A percentile compares a stretch with the other conserved stretches of the same genome.
These are phyloP conservation scores for Leishmania arabica DNA, from an alignment of 208 protist genomes.

Conservation along the genomic window DNA sequence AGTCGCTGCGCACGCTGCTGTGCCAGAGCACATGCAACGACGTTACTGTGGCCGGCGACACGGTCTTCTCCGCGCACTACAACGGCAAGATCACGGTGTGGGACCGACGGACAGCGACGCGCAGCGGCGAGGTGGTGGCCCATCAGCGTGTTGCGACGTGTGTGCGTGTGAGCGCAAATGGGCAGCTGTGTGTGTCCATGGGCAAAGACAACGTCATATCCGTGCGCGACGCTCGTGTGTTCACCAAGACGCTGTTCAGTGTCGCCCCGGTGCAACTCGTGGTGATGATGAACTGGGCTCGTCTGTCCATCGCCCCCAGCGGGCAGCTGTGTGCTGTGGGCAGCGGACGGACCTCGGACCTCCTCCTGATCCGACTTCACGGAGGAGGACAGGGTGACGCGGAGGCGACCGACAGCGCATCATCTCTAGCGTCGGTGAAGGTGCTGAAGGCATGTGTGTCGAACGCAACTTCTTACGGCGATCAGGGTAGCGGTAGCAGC, in stretches of 20 bases:
- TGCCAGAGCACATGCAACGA: slow-evolving; percentile 70
- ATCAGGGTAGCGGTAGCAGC: slow-evolving; percentile 6
- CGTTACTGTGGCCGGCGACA: slow-evolving; percentile 47
- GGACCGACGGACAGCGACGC: slow-evolving; percentile 48
- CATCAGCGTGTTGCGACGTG: slow-evolving; percentile 63
- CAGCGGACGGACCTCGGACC: slow-evolving; percentile 28
- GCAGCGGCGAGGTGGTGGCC: slow-evolving; percentile 33
- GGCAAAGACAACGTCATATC: slow-evolving; percentile 58
- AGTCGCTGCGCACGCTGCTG: slow-evolving; percentile 52
- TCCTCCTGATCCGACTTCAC: slow-evolving; percentile 25
- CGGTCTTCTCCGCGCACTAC: slow-evolving; percentile 70
- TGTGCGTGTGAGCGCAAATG: slow-evolving; percentile 45
- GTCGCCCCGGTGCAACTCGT: slow-evolving; percentile 36
- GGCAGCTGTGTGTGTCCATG: slow-evolving; percentile 57
- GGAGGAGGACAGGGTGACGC: not conserved
- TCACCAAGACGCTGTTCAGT: slow-evolving; percentile 37
- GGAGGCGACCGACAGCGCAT: not conserved
- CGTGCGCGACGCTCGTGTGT: slow-evolving; percentile 65
- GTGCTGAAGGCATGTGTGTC: slow-evolving; percentile 20
- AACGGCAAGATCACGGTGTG: slow-evolving; percentile 67
- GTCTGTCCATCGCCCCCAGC: slow-evolving; percentile 48
- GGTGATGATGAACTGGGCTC: slow-evolving; percentile 57
- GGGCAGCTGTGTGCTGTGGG: slow-evolving; percentile 55
- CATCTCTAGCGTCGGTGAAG: slow-evolving; percentile 12
- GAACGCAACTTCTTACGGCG: not conserved